phyloP scores from a whole-genome alignment of 2,329 filamentous ascomycete species.

The Berkeleyomyces basicola region DNA sequence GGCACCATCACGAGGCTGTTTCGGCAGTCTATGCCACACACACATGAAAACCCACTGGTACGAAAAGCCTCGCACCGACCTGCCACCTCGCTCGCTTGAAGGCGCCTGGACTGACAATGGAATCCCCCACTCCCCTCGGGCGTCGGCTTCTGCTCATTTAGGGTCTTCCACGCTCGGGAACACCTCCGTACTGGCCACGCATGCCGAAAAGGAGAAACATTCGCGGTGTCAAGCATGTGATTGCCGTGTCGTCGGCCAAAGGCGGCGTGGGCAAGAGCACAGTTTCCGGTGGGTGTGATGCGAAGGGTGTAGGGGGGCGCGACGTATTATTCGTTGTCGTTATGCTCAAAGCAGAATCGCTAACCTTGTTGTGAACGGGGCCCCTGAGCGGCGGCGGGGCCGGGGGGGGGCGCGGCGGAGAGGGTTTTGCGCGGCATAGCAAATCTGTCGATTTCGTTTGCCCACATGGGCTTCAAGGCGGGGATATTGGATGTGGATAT shows the following conservation, averaged over 20 bases:
- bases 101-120: too few relatives aligned
- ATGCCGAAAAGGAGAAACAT: conserved; percentile 70
- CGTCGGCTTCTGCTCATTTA: conserved; percentile 21
- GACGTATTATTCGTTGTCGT: neutral
- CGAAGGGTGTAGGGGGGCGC: too few relatives aligned
- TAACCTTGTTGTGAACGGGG: too few relatives aligned
- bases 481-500: conserved; percentile 94
- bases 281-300: conserved; percentile 46
- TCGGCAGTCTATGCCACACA: conserved; percentile 19
- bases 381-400: too few relatives aligned
- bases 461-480: conserved; percentile 60
- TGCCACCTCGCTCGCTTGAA: too few relatives aligned
- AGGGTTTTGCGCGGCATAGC: conserved; percentile 22
- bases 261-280: conserved; percentile 98
- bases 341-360: neutral
- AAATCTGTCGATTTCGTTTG: conserved; percentile 78
- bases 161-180: conserved; percentile 70
- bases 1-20: conserved; percentile 23
- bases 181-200: conserved; percentile 41
- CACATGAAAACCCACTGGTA: conserved; percentile 81
- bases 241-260: conserved; percentile 94
- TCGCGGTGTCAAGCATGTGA: conserved; percentile 70
- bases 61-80: conserved; percentile 14
- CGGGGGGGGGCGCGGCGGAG: too few relatives aligned
- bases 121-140: too few relatives aligned